Evolutionary conservation across 176 grass and related monocot species (phyloP).

Genomic region (Eremochloa ophiuroides): DNA sequence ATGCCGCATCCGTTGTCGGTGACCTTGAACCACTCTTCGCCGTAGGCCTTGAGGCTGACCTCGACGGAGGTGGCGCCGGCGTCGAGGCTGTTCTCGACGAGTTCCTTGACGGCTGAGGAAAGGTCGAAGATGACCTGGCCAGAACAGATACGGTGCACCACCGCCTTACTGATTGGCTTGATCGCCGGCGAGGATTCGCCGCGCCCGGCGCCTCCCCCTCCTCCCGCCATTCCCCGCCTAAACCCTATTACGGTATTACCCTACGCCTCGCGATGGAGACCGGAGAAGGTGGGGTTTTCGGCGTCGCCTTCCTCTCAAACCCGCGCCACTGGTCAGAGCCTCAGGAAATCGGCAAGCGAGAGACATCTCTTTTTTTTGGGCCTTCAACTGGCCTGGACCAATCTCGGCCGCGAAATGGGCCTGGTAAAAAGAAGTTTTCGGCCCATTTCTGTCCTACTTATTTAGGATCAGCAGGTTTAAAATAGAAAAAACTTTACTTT

Average conservation of each 20-base stretch:
- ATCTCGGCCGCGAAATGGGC: background rate
- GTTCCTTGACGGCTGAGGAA: slow-evolving; percentile 87
- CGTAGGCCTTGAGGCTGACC: slow-evolving; percentile 77
- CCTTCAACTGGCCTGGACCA: background rate
- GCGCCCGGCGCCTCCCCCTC: background rate
- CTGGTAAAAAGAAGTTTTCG: background rate
- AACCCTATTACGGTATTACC: slow-evolving; percentile 36
- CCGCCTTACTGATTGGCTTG: slow-evolving; percentile 66
- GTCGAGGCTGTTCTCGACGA: slow-evolving; percentile 97
- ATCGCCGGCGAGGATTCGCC: slow-evolving; percentile 57
- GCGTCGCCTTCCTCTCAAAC: background rate
- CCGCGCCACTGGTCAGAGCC: background rate
- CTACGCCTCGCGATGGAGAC: background rate
- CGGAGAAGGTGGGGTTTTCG: background rate
- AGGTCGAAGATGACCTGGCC: slow-evolving; percentile 96
- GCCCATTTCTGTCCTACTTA: background rate
- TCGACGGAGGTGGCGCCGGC: slow-evolving; percentile 79
- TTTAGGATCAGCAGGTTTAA: no score
- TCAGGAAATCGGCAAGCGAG: background rate
- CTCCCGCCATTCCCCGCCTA: slow-evolving; percentile 19
- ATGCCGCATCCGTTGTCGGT: slow-evolving; percentile 82
- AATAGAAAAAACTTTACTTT: no score
- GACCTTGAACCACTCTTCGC: slow-evolving; percentile 87
- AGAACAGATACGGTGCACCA: slow-evolving; percentile 83
- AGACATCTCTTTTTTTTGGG: background rate